Evolutionary conservation across 31 red algal genomes (phyloP).

Genomic region (Endocladia muricata): DNA sequence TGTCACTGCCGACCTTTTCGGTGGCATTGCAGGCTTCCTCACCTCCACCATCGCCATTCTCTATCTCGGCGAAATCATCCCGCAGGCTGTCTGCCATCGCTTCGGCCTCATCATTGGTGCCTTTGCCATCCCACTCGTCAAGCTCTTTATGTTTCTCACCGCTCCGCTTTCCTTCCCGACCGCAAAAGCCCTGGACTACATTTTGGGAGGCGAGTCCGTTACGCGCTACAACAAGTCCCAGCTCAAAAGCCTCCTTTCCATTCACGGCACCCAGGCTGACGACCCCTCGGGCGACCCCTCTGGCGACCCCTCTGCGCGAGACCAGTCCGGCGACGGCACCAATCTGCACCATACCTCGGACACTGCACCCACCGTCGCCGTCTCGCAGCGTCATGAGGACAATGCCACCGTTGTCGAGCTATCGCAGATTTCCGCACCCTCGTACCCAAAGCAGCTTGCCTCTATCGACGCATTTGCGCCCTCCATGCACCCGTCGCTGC

Average conservation of each 20-base stretch:
- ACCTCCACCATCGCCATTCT: conserved; percentile 86
- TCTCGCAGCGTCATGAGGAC: background rate
- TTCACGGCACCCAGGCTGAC: conserved; percentile 57
- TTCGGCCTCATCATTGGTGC: conserved; percentile 88
- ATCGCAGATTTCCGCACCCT: background rate
- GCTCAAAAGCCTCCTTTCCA: conserved; percentile 84
- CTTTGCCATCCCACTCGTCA: conserved; percentile 76
- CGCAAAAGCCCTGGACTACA: conserved; percentile 68
- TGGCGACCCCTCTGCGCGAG: background rate
- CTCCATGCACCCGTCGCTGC: background rate
- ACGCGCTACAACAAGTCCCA: conserved; percentile 86
- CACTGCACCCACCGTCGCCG: background rate
- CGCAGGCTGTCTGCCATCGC: conserved; percentile 92
- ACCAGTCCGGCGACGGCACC: background rate
- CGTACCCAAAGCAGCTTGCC: background rate
- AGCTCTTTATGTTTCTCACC: conserved; percentile 81
- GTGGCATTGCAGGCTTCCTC: conserved; percentile 81
- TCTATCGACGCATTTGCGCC: background rate
- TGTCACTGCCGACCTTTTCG: conserved; percentile 78
- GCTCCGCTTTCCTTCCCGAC: conserved; percentile 79
- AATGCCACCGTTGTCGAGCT: conserved; percentile 15
- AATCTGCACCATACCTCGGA: no score
- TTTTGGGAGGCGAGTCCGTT: conserved; percentile 77
- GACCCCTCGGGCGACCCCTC: background rate
- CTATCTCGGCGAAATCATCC: conserved; percentile 93